These are phyloP conservation scores for Neurospora sp. DNA, from an alignment of 495 filamentous ascomycete species.

Conservation along the genomic window DNA sequence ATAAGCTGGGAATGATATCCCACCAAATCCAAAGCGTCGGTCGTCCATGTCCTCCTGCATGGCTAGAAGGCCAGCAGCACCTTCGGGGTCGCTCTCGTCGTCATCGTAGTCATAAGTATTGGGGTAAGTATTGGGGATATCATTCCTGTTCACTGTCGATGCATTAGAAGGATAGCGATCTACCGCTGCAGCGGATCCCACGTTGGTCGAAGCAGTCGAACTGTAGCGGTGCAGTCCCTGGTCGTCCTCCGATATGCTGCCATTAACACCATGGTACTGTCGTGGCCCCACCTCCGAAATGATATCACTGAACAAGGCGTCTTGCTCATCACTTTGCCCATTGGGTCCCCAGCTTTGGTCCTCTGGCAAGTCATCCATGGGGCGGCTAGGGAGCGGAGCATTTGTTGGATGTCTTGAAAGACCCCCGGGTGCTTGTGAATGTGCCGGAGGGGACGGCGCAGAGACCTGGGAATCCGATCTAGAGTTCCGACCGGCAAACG, in stretches of 20 bases:
- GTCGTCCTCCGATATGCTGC: slow-evolving; percentile 31
- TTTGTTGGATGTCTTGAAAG: slow-evolving; percentile 44
- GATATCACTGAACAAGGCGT: slow-evolving; percentile 45
- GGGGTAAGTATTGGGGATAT: slow-evolving; percentile 16
- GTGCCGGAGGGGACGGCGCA: slow-evolving; percentile 29
- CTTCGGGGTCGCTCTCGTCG: slow-evolving; percentile 84
- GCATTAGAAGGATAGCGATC: slow-evolving; percentile 38
- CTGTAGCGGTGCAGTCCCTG: slow-evolving; percentile 37
- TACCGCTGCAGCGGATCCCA: slow-evolving; percentile 15
- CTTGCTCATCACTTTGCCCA: slow-evolving; percentile 29
- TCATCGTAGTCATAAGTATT: slow-evolving; percentile 27
- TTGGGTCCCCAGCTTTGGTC: slow-evolving; percentile 27
- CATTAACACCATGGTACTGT: slow-evolving; percentile 21
- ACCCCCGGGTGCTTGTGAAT: slow-evolving; percentile 20
- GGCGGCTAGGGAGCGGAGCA: slow-evolving; percentile 42
- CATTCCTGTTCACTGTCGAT: slow-evolving; percentile 35
- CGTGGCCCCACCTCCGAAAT: slow-evolving; percentile 36
- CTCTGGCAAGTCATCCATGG: slow-evolving; percentile 32
- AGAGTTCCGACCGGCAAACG: slow-evolving; percentile 28
- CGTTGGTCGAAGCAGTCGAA: slow-evolving; percentile 38
- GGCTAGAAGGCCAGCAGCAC: slow-evolving; percentile 72
- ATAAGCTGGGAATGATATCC: slow-evolving; percentile 19
- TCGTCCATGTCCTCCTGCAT: slow-evolving; percentile 83
- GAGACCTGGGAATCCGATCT: slow-evolving; percentile 35
- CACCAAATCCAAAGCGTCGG: slow-evolving; percentile 43